Conservation (phyloP, 2,329 filamentous ascomycete genomes). For the Coniella lustricola region DNA sequence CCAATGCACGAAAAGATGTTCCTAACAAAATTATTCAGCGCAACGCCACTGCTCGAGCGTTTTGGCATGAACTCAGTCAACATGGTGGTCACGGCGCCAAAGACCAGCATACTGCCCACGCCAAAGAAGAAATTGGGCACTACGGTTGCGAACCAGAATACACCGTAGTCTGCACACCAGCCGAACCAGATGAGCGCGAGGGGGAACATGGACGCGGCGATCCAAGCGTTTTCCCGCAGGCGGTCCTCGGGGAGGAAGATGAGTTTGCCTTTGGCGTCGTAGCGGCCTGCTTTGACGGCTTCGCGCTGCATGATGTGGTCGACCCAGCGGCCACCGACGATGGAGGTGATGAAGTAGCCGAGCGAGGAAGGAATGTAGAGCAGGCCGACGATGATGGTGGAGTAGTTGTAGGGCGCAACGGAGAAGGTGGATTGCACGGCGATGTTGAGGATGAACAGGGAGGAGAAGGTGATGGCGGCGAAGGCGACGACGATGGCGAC, state of each 20-base stretch:
- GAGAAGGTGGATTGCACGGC: conserved; percentile 66
- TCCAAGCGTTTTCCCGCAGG: conserved; percentile 75
- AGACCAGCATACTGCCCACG: conserved; percentile 71
- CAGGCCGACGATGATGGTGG: conserved; percentile 62
- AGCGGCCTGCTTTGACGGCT: conserved; percentile 61
- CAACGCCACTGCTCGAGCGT: conserved; percentile 64
- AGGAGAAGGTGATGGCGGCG: conserved; percentile 67
- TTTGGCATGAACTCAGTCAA: conserved; percentile 77
- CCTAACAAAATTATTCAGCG: conserved; percentile 73
- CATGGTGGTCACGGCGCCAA: conserved; percentile 70
- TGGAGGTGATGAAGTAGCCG: conserved; percentile 63
- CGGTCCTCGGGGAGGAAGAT: conserved; percentile 71
- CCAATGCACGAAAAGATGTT: conserved; percentile 74
- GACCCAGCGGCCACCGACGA: conserved; percentile 70
- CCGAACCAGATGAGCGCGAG: conserved; percentile 64
- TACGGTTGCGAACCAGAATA: conserved; percentile 37
- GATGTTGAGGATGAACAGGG: conserved; percentile 72
- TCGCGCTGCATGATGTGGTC: conserved; percentile 75
- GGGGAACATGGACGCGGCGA: conserved; percentile 63
- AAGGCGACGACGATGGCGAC: conserved; percentile 68
- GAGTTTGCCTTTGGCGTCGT: conserved; percentile 58
- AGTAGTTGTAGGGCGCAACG: conserved; percentile 59
- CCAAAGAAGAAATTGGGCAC: conserved; percentile 70
- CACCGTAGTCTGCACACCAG: conserved; percentile 55
- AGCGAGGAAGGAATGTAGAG: conserved; percentile 70